A percentile compares a stretch with the other conserved stretches of the same genome.
Evolutionary conservation across 768 basidiomycete species (phyloP).

Genomic region (Auricularia cornea): DNA sequence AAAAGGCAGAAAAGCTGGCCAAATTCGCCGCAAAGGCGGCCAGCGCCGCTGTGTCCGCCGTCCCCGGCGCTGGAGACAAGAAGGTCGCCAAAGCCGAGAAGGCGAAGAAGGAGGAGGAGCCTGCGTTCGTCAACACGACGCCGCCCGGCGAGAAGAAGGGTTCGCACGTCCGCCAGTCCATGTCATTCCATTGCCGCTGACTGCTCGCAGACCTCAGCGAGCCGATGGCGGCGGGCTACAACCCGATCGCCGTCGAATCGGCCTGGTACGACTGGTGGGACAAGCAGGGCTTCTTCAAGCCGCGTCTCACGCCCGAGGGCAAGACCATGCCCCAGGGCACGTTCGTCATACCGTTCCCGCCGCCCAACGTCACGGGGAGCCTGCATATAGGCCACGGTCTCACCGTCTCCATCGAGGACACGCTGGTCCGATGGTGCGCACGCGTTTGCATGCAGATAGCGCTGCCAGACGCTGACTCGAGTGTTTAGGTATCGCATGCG

Average conservation of each 20-base stretch:
- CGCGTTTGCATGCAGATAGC: background rate
- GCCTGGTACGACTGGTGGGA: slow-evolving; percentile 99
- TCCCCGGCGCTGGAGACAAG: slow-evolving; percentile 46
- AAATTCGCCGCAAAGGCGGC: slow-evolving; percentile 61
- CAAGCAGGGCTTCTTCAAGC: slow-evolving; percentile 82
- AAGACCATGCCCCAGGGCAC: slow-evolving; percentile 51
- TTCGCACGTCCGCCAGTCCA: slow-evolving; percentile 21
- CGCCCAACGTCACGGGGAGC: slow-evolving; percentile 94
- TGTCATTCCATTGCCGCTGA: background rate
- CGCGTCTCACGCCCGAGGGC: slow-evolving; percentile 51
- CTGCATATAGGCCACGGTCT: slow-evolving; percentile 94
- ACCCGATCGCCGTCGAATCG: slow-evolving; percentile 88
- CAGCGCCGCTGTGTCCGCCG: slow-evolving; percentile 34
- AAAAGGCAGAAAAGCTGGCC: slow-evolving; percentile 44
- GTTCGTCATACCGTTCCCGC: slow-evolving; percentile 86
- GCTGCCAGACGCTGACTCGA: background rate
- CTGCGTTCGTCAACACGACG: slow-evolving; percentile 79
- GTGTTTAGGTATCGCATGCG: slow-evolving; percentile 83
- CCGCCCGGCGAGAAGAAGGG: slow-evolving; percentile 94
- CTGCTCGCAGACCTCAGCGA: slow-evolving; percentile 59
- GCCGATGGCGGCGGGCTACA: slow-evolving; percentile 89
- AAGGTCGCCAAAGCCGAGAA: slow-evolving; percentile 63
- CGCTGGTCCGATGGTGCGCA: slow-evolving; percentile 76
- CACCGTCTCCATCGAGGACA: slow-evolving; percentile 86
- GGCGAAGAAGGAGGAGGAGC: slow-evolving; percentile 60